Percentiles rank a stretch among this genome's conserved stretches.
Evolutionary conservation across 2,329 filamentous ascomycete species (phyloP).

Genomic region (Penicillium sp.): DNA sequence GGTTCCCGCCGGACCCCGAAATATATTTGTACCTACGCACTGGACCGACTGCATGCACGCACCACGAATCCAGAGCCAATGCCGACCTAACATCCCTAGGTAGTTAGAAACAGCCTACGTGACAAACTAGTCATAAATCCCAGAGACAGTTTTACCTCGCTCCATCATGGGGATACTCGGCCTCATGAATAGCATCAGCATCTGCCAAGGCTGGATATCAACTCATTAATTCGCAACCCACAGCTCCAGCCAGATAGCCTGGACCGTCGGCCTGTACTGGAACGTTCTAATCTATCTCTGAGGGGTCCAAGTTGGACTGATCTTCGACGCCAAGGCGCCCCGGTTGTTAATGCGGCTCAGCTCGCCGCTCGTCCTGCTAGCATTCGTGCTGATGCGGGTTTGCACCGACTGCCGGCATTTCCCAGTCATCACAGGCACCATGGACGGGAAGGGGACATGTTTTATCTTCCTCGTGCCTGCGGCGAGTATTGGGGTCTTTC

Average conservation of each 20-base stretch:
- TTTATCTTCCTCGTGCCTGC: too few relatives aligned
- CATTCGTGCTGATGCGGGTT: conserved; percentile 28
- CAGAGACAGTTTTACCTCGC: conserved; percentile 33
- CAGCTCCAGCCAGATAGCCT: conserved; percentile 30
- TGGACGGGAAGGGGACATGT: too few relatives aligned
- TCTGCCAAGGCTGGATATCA: conserved; percentile 44
- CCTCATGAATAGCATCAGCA: conserved; percentile 43
- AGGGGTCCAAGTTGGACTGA: conserved; percentile 22
- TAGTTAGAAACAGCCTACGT: too few relatives aligned
- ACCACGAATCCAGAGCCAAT: conserved; percentile 15
- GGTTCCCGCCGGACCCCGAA: too few relatives aligned
- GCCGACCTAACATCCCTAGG: neutral
- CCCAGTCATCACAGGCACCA: too few relatives aligned
- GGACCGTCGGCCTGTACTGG: conserved; percentile 44
- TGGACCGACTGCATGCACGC: conserved; percentile 8
- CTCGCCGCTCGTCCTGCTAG: conserved; percentile 31
- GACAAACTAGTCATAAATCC: too few relatives aligned
- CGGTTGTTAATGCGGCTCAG: conserved; percentile 22
- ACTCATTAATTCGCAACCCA: conserved; percentile 41
- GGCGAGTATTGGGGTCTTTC: conserved; percentile 17
- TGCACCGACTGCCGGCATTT: too few relatives aligned
- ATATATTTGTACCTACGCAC: neutral
- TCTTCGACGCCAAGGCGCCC: conserved; percentile 9
- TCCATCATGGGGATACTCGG: conserved; percentile 46
- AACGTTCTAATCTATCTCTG: conserved; percentile 43